Conservation (phyloP, 345 rosid species). For the Acer yangbiense region DNA sequence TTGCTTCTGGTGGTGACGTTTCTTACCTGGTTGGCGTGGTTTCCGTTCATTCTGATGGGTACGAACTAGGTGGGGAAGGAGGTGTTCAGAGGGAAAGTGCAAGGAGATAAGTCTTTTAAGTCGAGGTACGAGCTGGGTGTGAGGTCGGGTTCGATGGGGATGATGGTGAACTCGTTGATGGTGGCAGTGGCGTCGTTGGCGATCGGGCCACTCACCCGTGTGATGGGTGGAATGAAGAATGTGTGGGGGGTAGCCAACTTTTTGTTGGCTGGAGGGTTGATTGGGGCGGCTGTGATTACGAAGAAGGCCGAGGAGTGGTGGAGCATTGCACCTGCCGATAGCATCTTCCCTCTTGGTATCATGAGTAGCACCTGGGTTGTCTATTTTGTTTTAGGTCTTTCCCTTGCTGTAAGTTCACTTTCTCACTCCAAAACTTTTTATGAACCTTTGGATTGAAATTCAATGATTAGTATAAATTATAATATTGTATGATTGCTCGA, state of each 20-base stretch:
- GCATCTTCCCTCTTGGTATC: too few species aligned
- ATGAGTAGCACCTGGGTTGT: too few species aligned
- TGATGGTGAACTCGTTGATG: conserved; percentile 77
- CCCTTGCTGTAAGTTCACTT: too few species aligned
- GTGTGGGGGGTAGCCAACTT: conserved; percentile 53
- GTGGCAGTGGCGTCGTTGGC: conserved; percentile 61
- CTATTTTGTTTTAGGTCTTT: too few species aligned
- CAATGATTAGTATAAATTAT: too few species aligned
- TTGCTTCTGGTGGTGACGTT: conserved; percentile 69
- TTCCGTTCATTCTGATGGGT: conserved; percentile 75
- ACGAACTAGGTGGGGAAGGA: conserved; percentile 95
- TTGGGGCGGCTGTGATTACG: too few species aligned
- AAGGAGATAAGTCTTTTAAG: conserved; percentile 3
- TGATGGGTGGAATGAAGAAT: conserved; percentile 54
- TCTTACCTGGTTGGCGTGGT: conserved; percentile 89
- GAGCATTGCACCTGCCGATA: too few species aligned
- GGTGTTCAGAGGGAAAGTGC: conserved; percentile 76
- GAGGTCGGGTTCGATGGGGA: conserved; percentile 76
- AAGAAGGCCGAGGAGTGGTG: too few species aligned
- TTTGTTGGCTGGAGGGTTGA: background rate
- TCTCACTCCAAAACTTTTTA: too few species aligned
- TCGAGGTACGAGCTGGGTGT: conserved; percentile 63
- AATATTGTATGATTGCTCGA: too few species aligned
- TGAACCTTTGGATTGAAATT: too few species aligned
- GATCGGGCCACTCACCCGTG: conserved; percentile 43